Evolutionary conservation across 352 stramenopile genomes (phyloP).

Genomic region (Phytophthora constricta): DNA sequence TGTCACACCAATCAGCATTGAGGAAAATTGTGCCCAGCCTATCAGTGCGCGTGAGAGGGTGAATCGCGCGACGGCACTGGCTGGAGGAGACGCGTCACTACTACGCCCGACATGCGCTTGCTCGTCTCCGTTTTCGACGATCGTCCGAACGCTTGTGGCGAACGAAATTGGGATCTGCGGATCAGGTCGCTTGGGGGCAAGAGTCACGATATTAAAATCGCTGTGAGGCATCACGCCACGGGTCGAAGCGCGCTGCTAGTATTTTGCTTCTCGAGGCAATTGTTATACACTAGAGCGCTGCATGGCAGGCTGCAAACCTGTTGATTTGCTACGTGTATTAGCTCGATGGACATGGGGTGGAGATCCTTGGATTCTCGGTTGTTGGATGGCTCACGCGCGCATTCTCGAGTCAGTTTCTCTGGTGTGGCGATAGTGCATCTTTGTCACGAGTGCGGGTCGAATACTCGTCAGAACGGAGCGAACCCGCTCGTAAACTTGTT

Average conservation of each 20-base stretch:
- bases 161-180: background rate
- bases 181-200: slow-evolving; percentile 12
- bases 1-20: slow-evolving; percentile 8
- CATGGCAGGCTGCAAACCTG: no score
- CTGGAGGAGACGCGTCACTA: slow-evolving; percentile 14
- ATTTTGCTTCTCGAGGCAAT: no score
- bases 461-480: slow-evolving; percentile 32
- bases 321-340: no score
- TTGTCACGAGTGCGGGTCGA: slow-evolving; percentile 8
- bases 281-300: no score
- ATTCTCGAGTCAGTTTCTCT: slow-evolving; percentile 19
- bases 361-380: no score
- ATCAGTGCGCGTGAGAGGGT: background rate
- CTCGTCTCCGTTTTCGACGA: slow-evolving; percentile 36
- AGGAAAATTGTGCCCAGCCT: background rate
- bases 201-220: background rate
- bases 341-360: no score
- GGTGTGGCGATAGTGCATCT: slow-evolving; percentile 4
- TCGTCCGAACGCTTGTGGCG: slow-evolving; percentile 14
- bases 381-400: slow-evolving; percentile 5
- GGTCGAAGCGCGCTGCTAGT: no score
- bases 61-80: slow-evolving; percentile 12
- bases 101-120: slow-evolving; percentile 3
- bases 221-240: no score
- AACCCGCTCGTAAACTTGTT: slow-evolving; percentile 23